Conservation (phyloP, 768 basidiomycete genomes). For the Podaxis sp. region DNA sequence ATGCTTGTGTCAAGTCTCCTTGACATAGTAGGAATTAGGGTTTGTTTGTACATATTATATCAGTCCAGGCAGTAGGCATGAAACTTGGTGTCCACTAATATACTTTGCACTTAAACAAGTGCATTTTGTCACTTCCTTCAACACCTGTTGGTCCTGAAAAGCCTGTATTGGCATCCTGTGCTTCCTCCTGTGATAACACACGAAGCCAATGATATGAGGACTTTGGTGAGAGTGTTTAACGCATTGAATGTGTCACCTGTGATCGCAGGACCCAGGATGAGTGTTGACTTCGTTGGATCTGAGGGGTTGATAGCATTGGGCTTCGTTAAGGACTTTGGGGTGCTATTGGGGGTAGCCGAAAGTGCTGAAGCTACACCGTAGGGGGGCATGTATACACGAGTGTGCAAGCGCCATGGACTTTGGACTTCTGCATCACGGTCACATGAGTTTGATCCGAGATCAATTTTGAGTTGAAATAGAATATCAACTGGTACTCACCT, state of each 20-base stretch:
- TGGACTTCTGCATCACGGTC: too few relatives aligned
- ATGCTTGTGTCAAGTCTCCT: too few relatives aligned
- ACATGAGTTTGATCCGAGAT: too few relatives aligned
- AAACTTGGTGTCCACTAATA: too few relatives aligned
- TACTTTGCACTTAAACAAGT: too few relatives aligned
- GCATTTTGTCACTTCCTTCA: too few relatives aligned
- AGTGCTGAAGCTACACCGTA: neutral
- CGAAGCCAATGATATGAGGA: slow-evolving; percentile 46
- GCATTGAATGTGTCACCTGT: slow-evolving; percentile 61
- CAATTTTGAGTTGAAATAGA: too few relatives aligned
- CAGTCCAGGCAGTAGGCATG: too few relatives aligned
- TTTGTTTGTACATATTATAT: too few relatives aligned
- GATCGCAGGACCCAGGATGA: slow-evolving; percentile 43
- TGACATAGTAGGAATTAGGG: too few relatives aligned
- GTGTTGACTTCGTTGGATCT: slow-evolving; percentile 21
- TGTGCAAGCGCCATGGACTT: neutral
- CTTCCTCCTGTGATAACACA: slow-evolving; percentile 26
- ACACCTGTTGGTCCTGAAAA: too few relatives aligned
- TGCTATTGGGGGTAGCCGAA: neutral
- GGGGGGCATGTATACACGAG: neutral
- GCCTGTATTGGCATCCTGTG: slow-evolving; percentile 51
- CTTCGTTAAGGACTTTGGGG: neutral
- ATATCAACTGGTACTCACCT: too few relatives aligned
- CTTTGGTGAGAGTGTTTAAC: slow-evolving; percentile 49
- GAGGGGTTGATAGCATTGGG: neutral